Conservation (phyloP, 106 monocot genomes). For the Acorus calamus region DNA sequence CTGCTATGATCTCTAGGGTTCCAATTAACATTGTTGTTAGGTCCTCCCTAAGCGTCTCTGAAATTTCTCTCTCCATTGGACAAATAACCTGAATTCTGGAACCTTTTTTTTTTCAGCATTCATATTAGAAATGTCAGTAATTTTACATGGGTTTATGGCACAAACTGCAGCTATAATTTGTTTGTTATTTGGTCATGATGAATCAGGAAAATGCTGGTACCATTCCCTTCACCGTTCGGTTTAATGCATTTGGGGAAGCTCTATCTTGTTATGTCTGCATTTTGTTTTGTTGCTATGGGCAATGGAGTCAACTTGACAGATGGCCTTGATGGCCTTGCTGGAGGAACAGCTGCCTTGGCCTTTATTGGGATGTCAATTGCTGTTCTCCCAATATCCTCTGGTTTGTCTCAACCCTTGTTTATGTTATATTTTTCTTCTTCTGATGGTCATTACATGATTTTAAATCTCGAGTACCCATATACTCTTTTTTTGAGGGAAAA, state of each 20-base stretch:
- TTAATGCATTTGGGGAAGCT: slow-evolving; percentile 52
- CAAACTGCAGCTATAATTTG: slow-evolving; percentile 1
- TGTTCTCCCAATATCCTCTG: slow-evolving; percentile 58
- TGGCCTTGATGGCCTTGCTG: slow-evolving; percentile 73
- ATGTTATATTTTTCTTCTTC: background rate
- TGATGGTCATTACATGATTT: too few species aligned
- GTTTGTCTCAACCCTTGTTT: slow-evolving; percentile 17
- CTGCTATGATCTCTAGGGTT: too few species aligned
- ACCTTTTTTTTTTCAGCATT: too few species aligned
- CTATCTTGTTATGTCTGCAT: slow-evolving; percentile 44
- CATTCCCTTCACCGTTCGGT: slow-evolving; percentile 66
- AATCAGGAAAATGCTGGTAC: slow-evolving; percentile 61
- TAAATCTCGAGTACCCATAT: too few species aligned
- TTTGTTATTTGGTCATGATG: slow-evolving; percentile 13
- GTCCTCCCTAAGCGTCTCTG: too few species aligned
- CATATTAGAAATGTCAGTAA: too few species aligned
- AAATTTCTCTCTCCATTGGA: too few species aligned
- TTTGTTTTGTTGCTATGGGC: slow-evolving; percentile 63
- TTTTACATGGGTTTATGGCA: background rate
- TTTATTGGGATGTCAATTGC: slow-evolving; percentile 68
- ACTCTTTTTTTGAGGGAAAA: too few species aligned
- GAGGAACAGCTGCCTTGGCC: slow-evolving; percentile 54
- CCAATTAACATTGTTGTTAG: too few species aligned
- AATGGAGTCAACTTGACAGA: slow-evolving; percentile 72
- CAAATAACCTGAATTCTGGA: too few species aligned